Conservation (phyloP, 2,329 filamentous ascomycete species). For the Alternaria infectoria region DNA sequence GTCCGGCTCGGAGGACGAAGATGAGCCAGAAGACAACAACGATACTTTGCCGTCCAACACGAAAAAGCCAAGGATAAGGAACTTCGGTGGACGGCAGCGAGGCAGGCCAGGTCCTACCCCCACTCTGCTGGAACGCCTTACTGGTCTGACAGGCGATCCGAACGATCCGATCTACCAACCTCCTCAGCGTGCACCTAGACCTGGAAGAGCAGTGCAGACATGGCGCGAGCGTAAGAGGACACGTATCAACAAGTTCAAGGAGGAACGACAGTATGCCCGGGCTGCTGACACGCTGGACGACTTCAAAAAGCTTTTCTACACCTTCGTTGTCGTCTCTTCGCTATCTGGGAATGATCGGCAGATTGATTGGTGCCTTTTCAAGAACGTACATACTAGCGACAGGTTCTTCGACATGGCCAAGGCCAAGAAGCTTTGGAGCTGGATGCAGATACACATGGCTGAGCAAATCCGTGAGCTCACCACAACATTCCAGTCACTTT, state of each 20-base stretch:
- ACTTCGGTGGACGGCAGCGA: slow-evolving; percentile 8
- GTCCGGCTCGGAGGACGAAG: slow-evolving; percentile 18
- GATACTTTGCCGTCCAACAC: background rate
- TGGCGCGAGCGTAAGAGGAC: slow-evolving; percentile 24
- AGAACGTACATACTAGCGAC: slow-evolving; percentile 47
- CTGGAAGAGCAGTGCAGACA: background rate
- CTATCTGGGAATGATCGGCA: slow-evolving; percentile 45
- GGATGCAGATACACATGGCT: slow-evolving; percentile 40
- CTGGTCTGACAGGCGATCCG: slow-evolving; percentile 42
- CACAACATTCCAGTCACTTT: slow-evolving; percentile 68
- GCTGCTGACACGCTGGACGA: slow-evolving; percentile 26
- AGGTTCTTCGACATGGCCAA: slow-evolving; percentile 40
- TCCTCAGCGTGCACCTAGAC: slow-evolving; percentile 13
- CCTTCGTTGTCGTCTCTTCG: slow-evolving; percentile 39
- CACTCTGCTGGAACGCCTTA: slow-evolving; percentile 43
- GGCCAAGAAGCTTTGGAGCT: slow-evolving; percentile 49
- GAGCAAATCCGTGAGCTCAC: slow-evolving; percentile 63
- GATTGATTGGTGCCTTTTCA: slow-evolving; percentile 53
- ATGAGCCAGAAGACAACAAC: background rate
- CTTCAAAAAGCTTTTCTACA: slow-evolving; percentile 41
- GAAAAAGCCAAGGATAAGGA: slow-evolving; percentile 10
- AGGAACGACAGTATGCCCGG: slow-evolving; percentile 22
- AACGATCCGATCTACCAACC: slow-evolving; percentile 35
- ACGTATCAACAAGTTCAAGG: slow-evolving; percentile 14
- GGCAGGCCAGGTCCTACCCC: slow-evolving; percentile 18